Base-by-base conservation (phyloP, 2,329 filamentous ascomycete genomes). In the Pseudogymnoascus sp. region DNA sequence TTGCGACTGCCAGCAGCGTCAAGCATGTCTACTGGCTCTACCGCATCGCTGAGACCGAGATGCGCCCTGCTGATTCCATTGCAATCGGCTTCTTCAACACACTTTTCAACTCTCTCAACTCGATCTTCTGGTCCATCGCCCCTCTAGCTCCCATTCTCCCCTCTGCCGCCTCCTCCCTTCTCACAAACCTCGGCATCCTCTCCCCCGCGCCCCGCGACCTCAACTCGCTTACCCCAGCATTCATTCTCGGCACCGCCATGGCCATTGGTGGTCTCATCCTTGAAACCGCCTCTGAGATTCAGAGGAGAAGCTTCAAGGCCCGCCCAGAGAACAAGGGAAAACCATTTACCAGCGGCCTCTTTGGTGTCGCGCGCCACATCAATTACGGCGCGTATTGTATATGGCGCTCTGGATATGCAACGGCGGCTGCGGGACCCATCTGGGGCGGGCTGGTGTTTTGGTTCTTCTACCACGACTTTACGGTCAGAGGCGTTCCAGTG, bases 21-120 rank as follows among this genome's bases (percentile, higher is more conserved):
- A 86, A 86, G 74, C 83, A 87, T 63, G 78, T 80, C 67, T 79
- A 80, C 71, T 83, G 81, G 80, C 72, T 80, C 12, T 68, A 75
- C 1, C 67, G 66, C 27, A 70, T 83, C 2, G 78, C 76, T 15
- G 72, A 77, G 55, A 82, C 86, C 65, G 75, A 79, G 10, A 80
- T 86, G 72, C 74, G 74, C 0, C 72, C 77, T 0, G 21, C 52
- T 0, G 70, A 72, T 2, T 82, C 82, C 0, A 42, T 77, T 0
- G 62, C 71, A 2, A 75, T 87, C 12, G 73, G 74, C 12, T 59
- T 70, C 1, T 83, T 81, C 75, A 87, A 87, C 71, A 77, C 77
- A 0, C 36, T 81, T 8, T 69, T 79, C 69, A 87, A 87, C 74
- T 75, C 75, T n/a, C 12, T 79, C 31, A 85, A 82, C 71, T 77